phyloP scores from a whole-genome alignment of 352 stramenopile genomes.

The Pythium phragmiticola region DNA sequence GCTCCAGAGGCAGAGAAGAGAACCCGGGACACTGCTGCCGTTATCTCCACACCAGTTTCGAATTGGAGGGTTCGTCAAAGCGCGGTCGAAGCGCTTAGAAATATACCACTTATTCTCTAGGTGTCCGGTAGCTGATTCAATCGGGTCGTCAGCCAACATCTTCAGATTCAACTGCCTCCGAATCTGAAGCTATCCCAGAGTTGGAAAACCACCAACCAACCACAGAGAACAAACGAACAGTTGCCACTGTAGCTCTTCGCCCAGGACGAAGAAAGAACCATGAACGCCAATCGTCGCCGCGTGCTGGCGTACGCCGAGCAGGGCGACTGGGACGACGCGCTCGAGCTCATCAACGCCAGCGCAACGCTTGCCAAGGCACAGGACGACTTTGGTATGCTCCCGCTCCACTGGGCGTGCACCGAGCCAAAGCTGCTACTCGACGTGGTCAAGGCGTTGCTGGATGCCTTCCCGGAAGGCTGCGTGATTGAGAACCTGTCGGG shows the following conservation, averaged over 20 bases:
- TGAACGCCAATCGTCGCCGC: conserved; percentile 44
- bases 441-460: conserved; percentile 42
- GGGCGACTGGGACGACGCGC: conserved; percentile 59
- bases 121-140: not conserved
- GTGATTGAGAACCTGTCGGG: conserved; percentile 70
- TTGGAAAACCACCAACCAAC: not conserved
- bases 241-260: not conserved
- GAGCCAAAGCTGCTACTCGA: conserved; percentile 51
- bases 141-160: not conserved
- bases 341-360: conserved; percentile 41
- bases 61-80: conserved; percentile 10
- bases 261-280: conserved; percentile 15
- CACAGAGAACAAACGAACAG: not conserved
- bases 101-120: conserved; percentile 10
- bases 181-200: conserved; percentile 12
- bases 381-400: conserved; percentile 84
- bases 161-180: not conserved
- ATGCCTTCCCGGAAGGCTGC: conserved; percentile 55
- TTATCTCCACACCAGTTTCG: conserved; percentile 9
- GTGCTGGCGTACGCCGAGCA: conserved; percentile 61
- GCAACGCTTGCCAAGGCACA: conserved; percentile 52
- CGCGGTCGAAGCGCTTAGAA: conserved; percentile 12
- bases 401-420: conserved; percentile 82
- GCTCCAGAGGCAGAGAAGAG: conserved; percentile 1
- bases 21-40: not conserved